Conservation (phyloP, 192 early-diverging fungal species). For the Gaertneriomyces sp. region DNA sequence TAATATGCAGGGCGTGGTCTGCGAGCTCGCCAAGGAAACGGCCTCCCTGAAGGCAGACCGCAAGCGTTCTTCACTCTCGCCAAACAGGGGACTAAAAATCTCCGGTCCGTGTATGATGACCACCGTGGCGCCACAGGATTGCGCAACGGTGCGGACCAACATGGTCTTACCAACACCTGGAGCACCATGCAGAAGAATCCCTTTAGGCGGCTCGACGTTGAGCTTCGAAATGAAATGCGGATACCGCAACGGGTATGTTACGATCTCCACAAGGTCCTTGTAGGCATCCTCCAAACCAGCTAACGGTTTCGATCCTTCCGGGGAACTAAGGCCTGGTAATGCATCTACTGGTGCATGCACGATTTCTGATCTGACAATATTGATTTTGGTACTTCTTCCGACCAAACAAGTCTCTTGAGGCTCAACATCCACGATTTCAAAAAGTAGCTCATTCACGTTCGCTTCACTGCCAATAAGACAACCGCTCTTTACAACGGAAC, state of each 20-base stretch:
- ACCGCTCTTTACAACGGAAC: too few relatives aligned
- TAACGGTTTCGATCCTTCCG: too few relatives aligned
- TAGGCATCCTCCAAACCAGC: constrained; percentile 71
- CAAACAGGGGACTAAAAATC: constrained; percentile 74
- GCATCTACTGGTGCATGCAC: too few relatives aligned
- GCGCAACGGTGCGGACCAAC: constrained; percentile 68
- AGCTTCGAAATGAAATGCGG: constrained; percentile 49
- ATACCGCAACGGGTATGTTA: constrained; percentile 73
- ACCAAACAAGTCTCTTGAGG: too few relatives aligned
- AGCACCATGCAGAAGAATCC: constrained; percentile 86
- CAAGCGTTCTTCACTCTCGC: constrained; percentile 82
- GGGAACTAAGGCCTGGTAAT: too few relatives aligned
- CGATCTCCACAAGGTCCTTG: constrained; percentile 68
- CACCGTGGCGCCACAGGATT: constrained; percentile 64
- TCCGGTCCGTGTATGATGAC: constrained; percentile 79
- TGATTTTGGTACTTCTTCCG: too few relatives aligned
- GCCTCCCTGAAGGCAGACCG: constrained; percentile 71
- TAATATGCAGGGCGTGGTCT: constrained; percentile 62
- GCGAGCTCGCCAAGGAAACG: constrained; percentile 29
- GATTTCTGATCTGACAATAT: too few relatives aligned
- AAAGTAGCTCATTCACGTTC: too few relatives aligned
- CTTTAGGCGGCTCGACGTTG: constrained; percentile 72
- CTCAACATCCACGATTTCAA: too few relatives aligned
- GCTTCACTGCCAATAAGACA: too few relatives aligned
- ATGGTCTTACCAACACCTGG: constrained; percentile 95